These are phyloP conservation scores for Penstemon barbatus DNA, from an alignment of 257 asterid species.

Conservation along the genomic window DNA sequence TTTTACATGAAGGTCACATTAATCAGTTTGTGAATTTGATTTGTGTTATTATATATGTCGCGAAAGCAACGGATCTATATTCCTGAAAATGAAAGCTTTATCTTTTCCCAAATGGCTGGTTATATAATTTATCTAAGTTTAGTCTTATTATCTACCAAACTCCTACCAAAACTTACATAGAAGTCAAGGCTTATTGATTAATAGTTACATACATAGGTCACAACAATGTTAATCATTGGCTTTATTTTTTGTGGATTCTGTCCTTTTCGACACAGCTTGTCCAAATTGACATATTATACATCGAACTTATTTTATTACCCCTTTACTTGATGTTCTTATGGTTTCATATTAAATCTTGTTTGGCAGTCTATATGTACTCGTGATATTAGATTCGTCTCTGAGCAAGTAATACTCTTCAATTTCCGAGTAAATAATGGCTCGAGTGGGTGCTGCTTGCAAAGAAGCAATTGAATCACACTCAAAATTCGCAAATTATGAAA, in stretches of 20 bases:
- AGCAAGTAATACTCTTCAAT: conserved; percentile 10
- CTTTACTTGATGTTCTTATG: conserved; percentile 22
- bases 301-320: conserved; percentile 12
- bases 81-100: conserved; percentile 37
- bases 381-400: conserved; percentile 20
- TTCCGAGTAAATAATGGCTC: conserved; percentile 54
- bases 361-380: conserved; percentile 30
- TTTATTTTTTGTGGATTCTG: conserved; percentile 23
- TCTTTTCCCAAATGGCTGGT: conserved; percentile 48
- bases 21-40: conserved; percentile 14
- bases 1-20: conserved; percentile 17
- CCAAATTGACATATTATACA: conserved; percentile 30
- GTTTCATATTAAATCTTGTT: conserved; percentile 13
- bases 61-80: conserved; percentile 33
- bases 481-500: conserved; percentile 40
- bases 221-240: conserved; percentile 21
- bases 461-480: conserved; percentile 49
- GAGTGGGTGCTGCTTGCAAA: conserved; percentile 52
- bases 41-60: conserved; percentile 22
- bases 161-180: conserved; percentile 30
- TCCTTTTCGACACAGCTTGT: conserved; percentile 25
- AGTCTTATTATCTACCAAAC: conserved; percentile 55
- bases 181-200: conserved; percentile 26
- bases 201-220: conserved; percentile 23
- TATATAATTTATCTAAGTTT: conserved; percentile 53